Percentiles rank a stretch among this genome's conserved stretches.
phyloP scores from a whole-genome alignment of 1,139 yeast genomes.

The Debaryomycetaceae sp. region DNA sequence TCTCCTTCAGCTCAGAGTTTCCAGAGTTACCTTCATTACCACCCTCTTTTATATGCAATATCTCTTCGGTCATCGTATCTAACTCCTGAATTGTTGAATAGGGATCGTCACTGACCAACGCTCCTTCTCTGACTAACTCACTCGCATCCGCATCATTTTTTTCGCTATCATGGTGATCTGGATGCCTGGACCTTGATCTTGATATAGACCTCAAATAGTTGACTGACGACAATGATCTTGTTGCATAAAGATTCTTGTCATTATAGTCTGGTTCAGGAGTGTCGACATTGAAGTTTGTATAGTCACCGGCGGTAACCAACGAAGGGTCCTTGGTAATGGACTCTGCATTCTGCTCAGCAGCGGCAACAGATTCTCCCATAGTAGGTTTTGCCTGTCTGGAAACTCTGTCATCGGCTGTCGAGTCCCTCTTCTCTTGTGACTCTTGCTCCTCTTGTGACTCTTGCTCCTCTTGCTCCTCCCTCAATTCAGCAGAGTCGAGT shows the following conservation, averaged over 20 bases:
- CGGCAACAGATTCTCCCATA: slow-evolving; percentile 48
- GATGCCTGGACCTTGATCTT: slow-evolving; percentile 55
- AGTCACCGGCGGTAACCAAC: slow-evolving; percentile 48
- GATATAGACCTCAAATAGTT: slow-evolving; percentile 59
- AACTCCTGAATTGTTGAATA: slow-evolving; percentile 37
- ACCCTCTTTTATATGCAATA: slow-evolving; percentile 20
- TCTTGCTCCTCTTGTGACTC: not conserved
- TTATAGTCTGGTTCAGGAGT: slow-evolving; percentile 18
- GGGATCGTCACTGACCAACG: slow-evolving; percentile 46
- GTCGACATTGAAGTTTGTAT: slow-evolving; percentile 47
- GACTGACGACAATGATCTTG: slow-evolving; percentile 36
- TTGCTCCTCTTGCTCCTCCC: slow-evolving; percentile 13
- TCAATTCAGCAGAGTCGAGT: slow-evolving; percentile 15
- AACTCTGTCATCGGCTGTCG: slow-evolving; percentile 31
- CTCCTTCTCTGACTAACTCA: slow-evolving; percentile 43
- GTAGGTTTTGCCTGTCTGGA: slow-evolving; percentile 46
- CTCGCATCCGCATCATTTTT: slow-evolving; percentile 43
- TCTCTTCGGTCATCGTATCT: slow-evolving; percentile 41
- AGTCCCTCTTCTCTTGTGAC: not conserved
- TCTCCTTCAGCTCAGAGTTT: not conserved
- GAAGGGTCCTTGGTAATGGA: slow-evolving; percentile 33
- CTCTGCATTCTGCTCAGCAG: slow-evolving; percentile 30
- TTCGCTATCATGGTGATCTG: slow-evolving; percentile 25
- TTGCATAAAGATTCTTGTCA: slow-evolving; percentile 23
- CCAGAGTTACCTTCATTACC: slow-evolving; percentile 9